Conservation (phyloP, 768 basidiomycete genomes). For the Cystobasidium tubakii region DNA sequence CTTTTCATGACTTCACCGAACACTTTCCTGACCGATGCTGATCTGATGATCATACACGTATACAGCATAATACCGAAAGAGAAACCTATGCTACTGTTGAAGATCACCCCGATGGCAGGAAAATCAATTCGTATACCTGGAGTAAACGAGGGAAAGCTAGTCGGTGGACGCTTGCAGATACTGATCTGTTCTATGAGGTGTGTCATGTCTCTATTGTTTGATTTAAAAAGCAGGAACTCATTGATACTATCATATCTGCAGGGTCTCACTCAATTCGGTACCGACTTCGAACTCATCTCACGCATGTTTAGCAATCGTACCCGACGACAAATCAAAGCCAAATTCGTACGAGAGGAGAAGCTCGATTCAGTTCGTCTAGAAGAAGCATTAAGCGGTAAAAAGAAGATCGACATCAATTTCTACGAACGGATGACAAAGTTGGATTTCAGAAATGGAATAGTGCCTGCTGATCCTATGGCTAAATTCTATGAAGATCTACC, state of each 20-base stretch:
- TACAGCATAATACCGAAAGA: constrained; percentile 47
- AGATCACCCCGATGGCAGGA: constrained; percentile 1
- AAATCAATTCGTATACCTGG: constrained; percentile 70
- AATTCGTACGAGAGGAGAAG: constrained; percentile 84
- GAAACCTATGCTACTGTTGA: constrained; percentile 13
- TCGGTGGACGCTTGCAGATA: constrained; percentile 84
- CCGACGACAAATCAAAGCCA: constrained; percentile 82
- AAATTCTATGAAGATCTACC: constrained; percentile 28
- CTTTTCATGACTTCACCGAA: too few species aligned
- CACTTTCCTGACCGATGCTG: too few species aligned
- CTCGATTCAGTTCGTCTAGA: constrained; percentile 70
- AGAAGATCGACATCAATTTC: constrained; percentile 21
- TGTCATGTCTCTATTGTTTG: constrained; percentile 47
- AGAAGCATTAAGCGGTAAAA: constrained; percentile 57
- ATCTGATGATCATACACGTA: constrained; percentile 57
- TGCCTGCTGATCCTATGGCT: constrained; percentile 33
- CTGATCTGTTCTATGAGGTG: constrained; percentile 79
- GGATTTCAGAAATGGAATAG: neutral
- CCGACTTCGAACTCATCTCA: constrained; percentile 87
- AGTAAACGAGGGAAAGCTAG: constrained; percentile 72
- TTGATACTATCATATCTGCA: constrained; percentile 47
- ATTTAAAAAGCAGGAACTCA: too few species aligned
- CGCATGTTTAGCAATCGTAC: constrained; percentile 76
- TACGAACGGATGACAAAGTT: constrained; percentile 18
- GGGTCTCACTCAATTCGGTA: constrained; percentile 84